phyloP scores from a whole-genome alignment of 139 green algal genomes.

The Chlorella sorokiniana region DNA sequence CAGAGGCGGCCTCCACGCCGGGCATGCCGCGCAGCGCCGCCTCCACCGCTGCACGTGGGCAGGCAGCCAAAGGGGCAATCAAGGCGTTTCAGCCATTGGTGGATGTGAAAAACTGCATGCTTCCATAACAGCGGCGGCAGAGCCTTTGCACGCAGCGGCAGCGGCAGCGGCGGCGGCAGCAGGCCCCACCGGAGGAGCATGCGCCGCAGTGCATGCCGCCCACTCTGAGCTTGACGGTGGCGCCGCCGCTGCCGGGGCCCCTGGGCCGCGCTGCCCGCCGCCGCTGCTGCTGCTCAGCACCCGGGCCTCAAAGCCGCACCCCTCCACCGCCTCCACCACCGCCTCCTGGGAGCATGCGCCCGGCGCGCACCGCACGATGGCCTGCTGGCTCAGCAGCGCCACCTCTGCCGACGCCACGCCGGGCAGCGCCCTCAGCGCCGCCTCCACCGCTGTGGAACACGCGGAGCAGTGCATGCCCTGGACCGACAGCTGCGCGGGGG shows the following conservation, averaged over 20 bases:
- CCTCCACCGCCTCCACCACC: constrained; percentile 70
- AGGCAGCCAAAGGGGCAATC: constrained; percentile 31
- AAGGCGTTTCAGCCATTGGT: constrained; percentile 54
- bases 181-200: constrained; percentile 42
- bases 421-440: constrained; percentile 71
- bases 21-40: constrained; percentile 26
- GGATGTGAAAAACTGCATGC: constrained; percentile 55
- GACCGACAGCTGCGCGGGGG: constrained; percentile 65
- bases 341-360: constrained; percentile 7
- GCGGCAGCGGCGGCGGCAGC: background rate
- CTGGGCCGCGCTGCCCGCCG: background rate
- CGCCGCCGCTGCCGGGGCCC: constrained; percentile 44
- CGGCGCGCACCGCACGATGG: constrained; percentile 55
- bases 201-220: constrained; percentile 81
- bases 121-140: constrained; percentile 26
- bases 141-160: background rate
- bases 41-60: constrained; percentile 34
- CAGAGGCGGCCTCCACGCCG: constrained; percentile 27
- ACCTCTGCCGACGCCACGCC: constrained; percentile 72
- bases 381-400: constrained; percentile 72
- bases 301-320: constrained; percentile 78
- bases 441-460: constrained; percentile 81
- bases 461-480: constrained; percentile 89
- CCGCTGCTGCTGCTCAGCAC: constrained; percentile 36
- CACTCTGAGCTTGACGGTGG: constrained; percentile 48